Evolutionary conservation across 1,139 yeast species (phyloP).

Genomic region (Geotrichum candidum): DNA sequence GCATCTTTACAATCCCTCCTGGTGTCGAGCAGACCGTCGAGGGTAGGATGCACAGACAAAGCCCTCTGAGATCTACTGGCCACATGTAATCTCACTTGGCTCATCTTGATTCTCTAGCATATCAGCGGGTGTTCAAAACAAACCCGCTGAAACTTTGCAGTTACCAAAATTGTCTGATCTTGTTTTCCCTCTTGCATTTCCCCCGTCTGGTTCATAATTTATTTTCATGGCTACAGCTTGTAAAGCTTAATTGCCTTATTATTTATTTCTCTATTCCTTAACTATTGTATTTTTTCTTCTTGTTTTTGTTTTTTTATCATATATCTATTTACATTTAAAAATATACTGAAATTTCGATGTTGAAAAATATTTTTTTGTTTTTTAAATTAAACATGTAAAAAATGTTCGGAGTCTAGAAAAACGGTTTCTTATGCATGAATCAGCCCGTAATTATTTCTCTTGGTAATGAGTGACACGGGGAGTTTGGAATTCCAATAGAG

Average conservation of each 20-base stretch:
- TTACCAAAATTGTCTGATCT: not conserved
- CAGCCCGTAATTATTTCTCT: too few relatives aligned
- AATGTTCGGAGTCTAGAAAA: too few relatives aligned
- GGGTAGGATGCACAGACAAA: conserved; percentile 7
- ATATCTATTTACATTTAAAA: too few relatives aligned
- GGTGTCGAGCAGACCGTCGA: conserved; percentile 8
- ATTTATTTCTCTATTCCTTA: not conserved
- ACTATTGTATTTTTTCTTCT: too few relatives aligned
- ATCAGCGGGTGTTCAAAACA: not conserved
- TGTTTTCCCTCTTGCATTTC: not conserved
- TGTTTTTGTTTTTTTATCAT: too few relatives aligned
- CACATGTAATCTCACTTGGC: not conserved
- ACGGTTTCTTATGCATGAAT: too few relatives aligned
- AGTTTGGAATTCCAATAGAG: too few relatives aligned
- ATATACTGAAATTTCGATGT: too few relatives aligned
- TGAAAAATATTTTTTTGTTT: too few relatives aligned
- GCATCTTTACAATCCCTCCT: conserved; percentile 6
- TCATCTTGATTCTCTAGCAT: not conserved
- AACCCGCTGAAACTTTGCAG: not conserved
- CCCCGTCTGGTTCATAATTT: not conserved
- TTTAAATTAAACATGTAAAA: too few relatives aligned
- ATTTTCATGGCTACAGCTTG: not conserved
- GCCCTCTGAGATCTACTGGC: not conserved
- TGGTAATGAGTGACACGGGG: too few relatives aligned
- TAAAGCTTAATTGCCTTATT: not conserved